These are phyloP conservation scores for Colletotrichum incanum DNA, from an alignment of 2,329 filamentous ascomycete genomes.

Conservation along the genomic window DNA sequence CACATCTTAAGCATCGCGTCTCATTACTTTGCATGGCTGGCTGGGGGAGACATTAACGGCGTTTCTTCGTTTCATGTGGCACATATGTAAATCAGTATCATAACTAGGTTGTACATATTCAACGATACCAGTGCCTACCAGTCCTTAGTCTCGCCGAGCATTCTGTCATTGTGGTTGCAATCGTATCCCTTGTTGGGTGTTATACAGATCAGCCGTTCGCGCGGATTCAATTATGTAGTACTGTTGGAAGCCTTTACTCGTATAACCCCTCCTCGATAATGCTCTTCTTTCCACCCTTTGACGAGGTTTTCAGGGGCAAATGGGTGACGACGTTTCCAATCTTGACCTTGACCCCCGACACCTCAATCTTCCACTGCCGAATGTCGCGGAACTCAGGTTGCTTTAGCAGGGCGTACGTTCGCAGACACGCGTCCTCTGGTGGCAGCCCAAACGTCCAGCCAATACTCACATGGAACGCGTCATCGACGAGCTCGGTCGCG, in stretches of 20 bases:
- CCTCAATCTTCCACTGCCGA: slow-evolving; percentile 63
- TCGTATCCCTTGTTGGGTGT: no score
- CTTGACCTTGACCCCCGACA: slow-evolving; percentile 79
- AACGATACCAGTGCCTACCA: slow-evolving; percentile 4
- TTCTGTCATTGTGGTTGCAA: background rate
- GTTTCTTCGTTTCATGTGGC: slow-evolving; percentile 7
- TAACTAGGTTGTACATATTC: slow-evolving; percentile 20
- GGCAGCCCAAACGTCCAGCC: slow-evolving; percentile 82
- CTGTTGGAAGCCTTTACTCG: background rate
- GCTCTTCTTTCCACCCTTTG: background rate
- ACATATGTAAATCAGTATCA: background rate
- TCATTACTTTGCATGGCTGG: slow-evolving; percentile 31
- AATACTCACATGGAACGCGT: slow-evolving; percentile 89
- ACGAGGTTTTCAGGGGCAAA: slow-evolving; percentile 55
- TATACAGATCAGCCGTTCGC: no score
- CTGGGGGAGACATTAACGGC: slow-evolving; percentile 7
- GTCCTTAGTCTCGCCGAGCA: background rate
- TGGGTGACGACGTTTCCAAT: slow-evolving; percentile 79
- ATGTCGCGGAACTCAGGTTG: slow-evolving; percentile 49
- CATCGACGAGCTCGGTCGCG: slow-evolving; percentile 46
- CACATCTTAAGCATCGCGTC: slow-evolving; percentile 18
- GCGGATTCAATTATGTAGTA: background rate
- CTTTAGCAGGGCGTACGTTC: slow-evolving; percentile 53
- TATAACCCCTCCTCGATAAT: background rate
- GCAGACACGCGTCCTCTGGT: slow-evolving; percentile 57